Evolutionary conservation across 768 basidiomycete species (phyloP), one percentile per base, ranked within the genome.

Genomic region (Phylloporus sp.): DNA sequence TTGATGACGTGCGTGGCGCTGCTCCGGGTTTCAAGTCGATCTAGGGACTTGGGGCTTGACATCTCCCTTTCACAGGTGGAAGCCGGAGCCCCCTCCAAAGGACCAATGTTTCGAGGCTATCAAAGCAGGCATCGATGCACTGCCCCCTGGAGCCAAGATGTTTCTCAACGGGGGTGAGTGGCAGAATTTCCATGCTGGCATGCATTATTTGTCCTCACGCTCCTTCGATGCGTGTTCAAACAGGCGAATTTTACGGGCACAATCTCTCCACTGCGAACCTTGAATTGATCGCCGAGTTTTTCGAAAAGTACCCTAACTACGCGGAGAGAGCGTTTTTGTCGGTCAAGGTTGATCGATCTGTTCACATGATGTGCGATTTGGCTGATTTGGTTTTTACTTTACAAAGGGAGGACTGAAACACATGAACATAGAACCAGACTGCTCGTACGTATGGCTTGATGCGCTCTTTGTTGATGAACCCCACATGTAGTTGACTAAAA

Each of bases 231-330:
- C 13, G 27, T 27, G 6, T 34, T 9, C 36, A 1, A 6, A 15
- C 49, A 70, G 81, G 72, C 27, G 76, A 78, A 44, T 86, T 86
- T 64, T 86, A 86, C 51, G 79, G 74, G 0, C 58, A 65, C 18
- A 65, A 72, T 22, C 21, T 53, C 9, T 49, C 65, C 9, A 60
- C 70, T 0, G 69, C 70, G 11, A 80, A 80, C 58, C 60, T 81
- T 17, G 61, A 75, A 51, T 61, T 81, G 39, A 67, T 82, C 32
- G 60, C 65, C 2, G 58, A 75, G 1, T 82, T 80, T 68, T 78
- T 75, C 41, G 61, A 64, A 14, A 65, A 58, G 46, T 67, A 70
- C 24, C 68, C 69, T 6, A 63, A 64, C 2, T 69, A 69, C 18
- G 62, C 46, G 8, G 63, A 68, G 26, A 63, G 50, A 38, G 61